Evolutionary conservation across 192 early-diverging fungal genomes (phyloP).

Genomic region (Dissophora globulifera): DNA sequence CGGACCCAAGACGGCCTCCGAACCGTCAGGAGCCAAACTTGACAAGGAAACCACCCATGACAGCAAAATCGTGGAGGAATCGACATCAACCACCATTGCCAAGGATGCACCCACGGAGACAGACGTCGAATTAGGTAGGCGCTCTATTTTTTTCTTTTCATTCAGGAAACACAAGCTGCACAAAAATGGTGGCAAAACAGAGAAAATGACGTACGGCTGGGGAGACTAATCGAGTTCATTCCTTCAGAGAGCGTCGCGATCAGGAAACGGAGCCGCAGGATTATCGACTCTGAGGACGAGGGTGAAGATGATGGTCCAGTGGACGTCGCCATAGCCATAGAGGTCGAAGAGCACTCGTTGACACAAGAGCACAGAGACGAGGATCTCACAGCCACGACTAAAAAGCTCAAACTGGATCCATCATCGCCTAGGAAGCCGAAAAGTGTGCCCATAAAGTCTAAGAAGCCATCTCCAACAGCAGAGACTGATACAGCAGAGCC

Average conservation of each 20-base stretch:
- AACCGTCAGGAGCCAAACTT: slow-evolving; percentile 26
- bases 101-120: slow-evolving; percentile 19
- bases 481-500: neutral
- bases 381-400: slow-evolving; percentile 15
- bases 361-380: slow-evolving; percentile 33
- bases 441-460: too few relatives aligned
- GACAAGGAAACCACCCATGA: neutral
- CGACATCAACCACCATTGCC: neutral
- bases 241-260: slow-evolving; percentile 9
- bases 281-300: slow-evolving; percentile 32
- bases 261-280: slow-evolving; percentile 22
- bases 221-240: neutral
- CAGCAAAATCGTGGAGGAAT: neutral
- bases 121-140: slow-evolving; percentile 25
- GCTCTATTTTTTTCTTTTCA: neutral
- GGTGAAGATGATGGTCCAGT: slow-evolving; percentile 11
- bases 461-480: neutral
- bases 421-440: slow-evolving; percentile 23
- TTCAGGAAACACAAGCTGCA: too few relatives aligned
- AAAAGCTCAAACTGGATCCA: slow-evolving; percentile 39
- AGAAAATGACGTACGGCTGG: neutral
- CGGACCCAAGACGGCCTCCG: slow-evolving; percentile 40
- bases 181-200: slow-evolving; percentile 20
- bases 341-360: neutral
- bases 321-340: neutral